These are phyloP conservation scores for Thelonectria discophora DNA, from an alignment of 2,329 filamentous ascomycete species.

Conservation along the genomic window DNA sequence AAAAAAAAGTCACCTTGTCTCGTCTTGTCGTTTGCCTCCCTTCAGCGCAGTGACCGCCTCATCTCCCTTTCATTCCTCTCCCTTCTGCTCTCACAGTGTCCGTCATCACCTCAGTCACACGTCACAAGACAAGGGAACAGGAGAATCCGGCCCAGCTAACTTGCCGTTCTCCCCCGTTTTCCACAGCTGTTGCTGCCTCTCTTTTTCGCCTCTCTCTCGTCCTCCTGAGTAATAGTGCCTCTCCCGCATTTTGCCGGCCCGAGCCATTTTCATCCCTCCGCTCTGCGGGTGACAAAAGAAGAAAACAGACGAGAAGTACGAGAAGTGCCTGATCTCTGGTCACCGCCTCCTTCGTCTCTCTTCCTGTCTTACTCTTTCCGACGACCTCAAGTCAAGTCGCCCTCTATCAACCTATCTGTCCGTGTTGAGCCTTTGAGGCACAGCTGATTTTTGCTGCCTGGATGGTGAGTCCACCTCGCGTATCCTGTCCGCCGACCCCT, in stretches of 20 bases:
- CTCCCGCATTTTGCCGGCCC: conserved; percentile 24
- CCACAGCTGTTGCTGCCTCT: background rate
- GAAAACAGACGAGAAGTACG: no score
- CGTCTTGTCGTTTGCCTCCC: background rate
- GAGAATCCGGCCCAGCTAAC: no score
- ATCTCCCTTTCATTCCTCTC: background rate
- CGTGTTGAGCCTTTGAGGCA: conserved; percentile 12
- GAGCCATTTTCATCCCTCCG: conserved; percentile 26
- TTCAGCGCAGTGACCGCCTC: conserved; percentile 18
- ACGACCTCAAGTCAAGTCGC: background rate
- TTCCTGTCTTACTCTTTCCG: background rate
- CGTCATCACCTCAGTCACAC: conserved; percentile 14
- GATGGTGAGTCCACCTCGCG: conserved; percentile 34
- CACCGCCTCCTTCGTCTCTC: background rate
- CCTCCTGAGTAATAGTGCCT: background rate
- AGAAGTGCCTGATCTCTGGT: background rate
- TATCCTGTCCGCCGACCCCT: conserved; percentile 25
- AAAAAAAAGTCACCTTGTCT: background rate
- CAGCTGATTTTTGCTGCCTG: conserved; percentile 10
- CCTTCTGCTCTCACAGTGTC: conserved; percentile 1
- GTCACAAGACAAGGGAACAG: background rate
- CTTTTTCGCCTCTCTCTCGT: background rate
- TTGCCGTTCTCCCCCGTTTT: background rate
- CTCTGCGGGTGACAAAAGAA: background rate
- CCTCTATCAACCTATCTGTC: background rate